Evolutionary conservation across 2,329 filamentous ascomycete species (phyloP).

Genomic region (Cladosporium sp.): DNA sequence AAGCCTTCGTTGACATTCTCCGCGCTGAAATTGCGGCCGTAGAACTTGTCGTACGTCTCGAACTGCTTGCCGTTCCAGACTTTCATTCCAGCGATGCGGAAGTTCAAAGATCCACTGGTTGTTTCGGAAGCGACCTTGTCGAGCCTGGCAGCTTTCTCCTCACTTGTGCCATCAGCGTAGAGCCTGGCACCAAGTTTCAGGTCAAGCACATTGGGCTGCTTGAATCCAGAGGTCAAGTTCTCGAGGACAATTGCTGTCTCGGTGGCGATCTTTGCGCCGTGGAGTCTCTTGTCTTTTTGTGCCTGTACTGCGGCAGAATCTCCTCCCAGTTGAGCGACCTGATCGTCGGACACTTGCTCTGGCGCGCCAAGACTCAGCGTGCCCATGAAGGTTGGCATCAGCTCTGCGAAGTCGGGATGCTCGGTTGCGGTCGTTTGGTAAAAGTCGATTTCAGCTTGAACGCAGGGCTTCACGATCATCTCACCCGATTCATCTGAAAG

Average conservation of each 20-base stretch:
- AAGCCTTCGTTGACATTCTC: constrained; percentile 60
- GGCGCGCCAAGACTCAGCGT: constrained; percentile 67
- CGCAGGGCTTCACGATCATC: constrained; percentile 93
- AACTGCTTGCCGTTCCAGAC: constrained; percentile 54
- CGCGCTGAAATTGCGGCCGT: constrained; percentile 59
- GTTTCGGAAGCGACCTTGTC: constrained; percentile 61
- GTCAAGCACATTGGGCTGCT: constrained; percentile 84
- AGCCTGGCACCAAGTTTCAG: constrained; percentile 84
- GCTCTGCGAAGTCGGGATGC: constrained; percentile 71
- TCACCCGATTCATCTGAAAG: constrained; percentile 79
- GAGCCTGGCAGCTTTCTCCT: constrained; percentile 59
- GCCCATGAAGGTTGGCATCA: constrained; percentile 86
- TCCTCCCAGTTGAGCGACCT: constrained; percentile 15
- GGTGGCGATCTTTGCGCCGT: constrained; percentile 68
- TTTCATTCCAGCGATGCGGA: constrained; percentile 66
- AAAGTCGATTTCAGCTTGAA: constrained; percentile 79
- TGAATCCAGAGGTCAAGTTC: constrained; percentile 79
- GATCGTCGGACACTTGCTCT: constrained; percentile 23
- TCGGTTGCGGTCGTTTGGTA: constrained; percentile 70
- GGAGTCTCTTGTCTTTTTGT: constrained; percentile 44
- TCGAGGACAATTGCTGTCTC: constrained; percentile 80
- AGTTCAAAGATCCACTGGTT: constrained; percentile 61
- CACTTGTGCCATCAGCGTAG: constrained; percentile 70
- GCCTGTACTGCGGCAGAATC: constrained; percentile 22
- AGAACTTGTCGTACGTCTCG: constrained; percentile 65